Evolutionary conservation across 352 stramenopile genomes (phyloP), one percentile per base, ranked within the genome.

Genomic region (Poterioochromonas sp.): DNA sequence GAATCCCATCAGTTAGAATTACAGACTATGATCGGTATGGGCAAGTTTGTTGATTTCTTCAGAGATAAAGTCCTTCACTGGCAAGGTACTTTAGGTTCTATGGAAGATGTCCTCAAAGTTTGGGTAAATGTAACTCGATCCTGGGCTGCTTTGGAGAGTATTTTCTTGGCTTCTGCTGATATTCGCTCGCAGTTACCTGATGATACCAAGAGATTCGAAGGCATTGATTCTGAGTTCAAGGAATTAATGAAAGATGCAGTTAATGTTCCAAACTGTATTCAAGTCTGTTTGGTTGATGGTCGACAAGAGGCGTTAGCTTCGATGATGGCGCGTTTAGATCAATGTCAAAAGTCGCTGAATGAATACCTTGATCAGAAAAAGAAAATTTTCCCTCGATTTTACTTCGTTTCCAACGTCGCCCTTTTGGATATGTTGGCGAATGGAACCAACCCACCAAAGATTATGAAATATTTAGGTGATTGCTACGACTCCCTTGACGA

Each of bases 131-230:
- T 98, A 47, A 94, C 98, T 84, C 95, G 96, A 87, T 87, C 98
- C 64, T 99, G 94, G 94, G 97, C 91, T 80, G 97, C 92, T 26
- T 88, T 99, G 2, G 95, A 98, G 83, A 96, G 90, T 22, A 95
- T 99, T 34, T 99, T 99, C 76, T 97, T 93, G 0, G 94, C 94
- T 51, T 94, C 94, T 53, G 95, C 94, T 71, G 95, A 99, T 85
- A 99, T 99, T 80, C 93, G 93, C 8, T 98, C 98, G 83, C 94
- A 98, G 83, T 93, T 99, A 88, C 95, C 95, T 1, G 91, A 97
- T 69, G 95, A 98, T 85, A 95, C 95, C 0, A 98, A 97, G 78
- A 97, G 97, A 80, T 98, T 98, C 84, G 88, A 94, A 65, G 97
- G 97, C 79, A 89, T 98, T 0, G 92, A 98, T 84, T 97, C 97